Percentiles rank a stretch among this genome's conserved stretches.
phyloP scores from a whole-genome alignment of 768 basidiomycete species.

The Agrocybe pediades region DNA sequence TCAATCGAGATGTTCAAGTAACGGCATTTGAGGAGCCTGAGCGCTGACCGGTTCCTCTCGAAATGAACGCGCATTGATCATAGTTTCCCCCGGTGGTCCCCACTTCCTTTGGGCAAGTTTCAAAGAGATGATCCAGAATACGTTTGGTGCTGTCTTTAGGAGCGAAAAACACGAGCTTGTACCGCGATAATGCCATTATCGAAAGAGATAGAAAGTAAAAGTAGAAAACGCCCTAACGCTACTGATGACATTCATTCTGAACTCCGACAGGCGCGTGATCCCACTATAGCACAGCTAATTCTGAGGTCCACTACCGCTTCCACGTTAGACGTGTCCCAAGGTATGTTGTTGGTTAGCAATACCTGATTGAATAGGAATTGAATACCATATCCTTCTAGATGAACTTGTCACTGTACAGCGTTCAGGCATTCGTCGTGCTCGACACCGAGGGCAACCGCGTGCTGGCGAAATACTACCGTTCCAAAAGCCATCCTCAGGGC shows the following conservation, averaged over 20 bases:
- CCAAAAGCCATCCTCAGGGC: constrained; percentile 65
- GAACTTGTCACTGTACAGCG: constrained; percentile 89
- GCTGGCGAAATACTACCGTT: constrained; percentile 91
- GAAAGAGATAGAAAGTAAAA: not conserved
- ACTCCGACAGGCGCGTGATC: constrained; percentile 23
- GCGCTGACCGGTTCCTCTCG: constrained; percentile 52
- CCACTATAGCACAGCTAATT: not conserved
- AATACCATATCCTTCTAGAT: constrained; percentile 30
- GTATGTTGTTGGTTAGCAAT: constrained; percentile 8
- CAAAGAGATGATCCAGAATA: constrained; percentile 48
- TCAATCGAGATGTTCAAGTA: not conserved
- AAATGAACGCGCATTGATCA: constrained; percentile 55
- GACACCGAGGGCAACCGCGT: constrained; percentile 96
- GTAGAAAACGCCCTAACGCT: not conserved
- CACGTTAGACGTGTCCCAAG: constrained; percentile 22
- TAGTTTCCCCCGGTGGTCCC: constrained; percentile 54
- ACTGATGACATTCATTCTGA: constrained; percentile 11
- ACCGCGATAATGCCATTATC: constrained; percentile 32
- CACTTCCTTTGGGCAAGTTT: constrained; percentile 41
- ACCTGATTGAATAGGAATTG: not conserved
- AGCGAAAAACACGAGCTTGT: constrained; percentile 57
- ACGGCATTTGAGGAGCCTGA: not conserved
- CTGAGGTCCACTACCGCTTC: constrained; percentile 3
- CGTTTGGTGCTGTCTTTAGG: constrained; percentile 41
- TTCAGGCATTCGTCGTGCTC: constrained; percentile 86